Percentiles rank a stretch among this genome's conserved stretches.
Conservation (phyloP, 345 rosid species). For the Salix purpurea region DNA sequence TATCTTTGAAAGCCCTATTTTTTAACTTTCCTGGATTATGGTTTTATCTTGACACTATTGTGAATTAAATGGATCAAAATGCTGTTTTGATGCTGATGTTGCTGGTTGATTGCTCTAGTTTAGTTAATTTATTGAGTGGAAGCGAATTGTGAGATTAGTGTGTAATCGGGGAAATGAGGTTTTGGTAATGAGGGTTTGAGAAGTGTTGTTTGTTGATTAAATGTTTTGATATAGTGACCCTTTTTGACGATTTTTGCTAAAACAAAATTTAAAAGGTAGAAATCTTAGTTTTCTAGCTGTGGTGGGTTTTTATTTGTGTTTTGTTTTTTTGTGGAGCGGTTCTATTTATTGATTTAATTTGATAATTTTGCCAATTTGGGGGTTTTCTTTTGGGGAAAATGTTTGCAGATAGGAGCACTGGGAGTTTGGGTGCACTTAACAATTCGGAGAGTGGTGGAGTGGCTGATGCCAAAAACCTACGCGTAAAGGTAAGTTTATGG, state of each 20-base stretch:
- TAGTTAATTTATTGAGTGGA: neutral
- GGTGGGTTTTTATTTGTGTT: neutral
- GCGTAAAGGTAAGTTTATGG: slow-evolving; percentile 62
- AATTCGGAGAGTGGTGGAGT: slow-evolving; percentile 42
- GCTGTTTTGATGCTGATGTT: neutral
- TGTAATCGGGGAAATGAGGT: neutral
- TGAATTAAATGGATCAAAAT: neutral
- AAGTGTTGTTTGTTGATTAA: slow-evolving; percentile 6
- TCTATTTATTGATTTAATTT: neutral
- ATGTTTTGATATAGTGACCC: slow-evolving; percentile 11
- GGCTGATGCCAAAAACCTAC: slow-evolving; percentile 68
- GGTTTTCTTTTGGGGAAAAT: neutral
- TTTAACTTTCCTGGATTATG: neutral
- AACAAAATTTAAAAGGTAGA: neutral
- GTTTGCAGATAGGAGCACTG: slow-evolving; percentile 61
- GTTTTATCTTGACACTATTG: neutral
- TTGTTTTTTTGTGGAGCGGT: neutral
- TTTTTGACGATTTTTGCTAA: slow-evolving; percentile 15
- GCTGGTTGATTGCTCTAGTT: neutral
- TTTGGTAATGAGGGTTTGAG: neutral
- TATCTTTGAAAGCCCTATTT: neutral
- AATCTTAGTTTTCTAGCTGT: neutral
- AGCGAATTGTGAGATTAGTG: neutral
- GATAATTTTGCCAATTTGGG: neutral
- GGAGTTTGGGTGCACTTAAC: slow-evolving; percentile 53